Percentiles rank a stretch among this genome's conserved stretches.
phyloP scores from a whole-genome alignment of 2,329 filamentous ascomycete species.

The Clarireedia hainanense region DNA sequence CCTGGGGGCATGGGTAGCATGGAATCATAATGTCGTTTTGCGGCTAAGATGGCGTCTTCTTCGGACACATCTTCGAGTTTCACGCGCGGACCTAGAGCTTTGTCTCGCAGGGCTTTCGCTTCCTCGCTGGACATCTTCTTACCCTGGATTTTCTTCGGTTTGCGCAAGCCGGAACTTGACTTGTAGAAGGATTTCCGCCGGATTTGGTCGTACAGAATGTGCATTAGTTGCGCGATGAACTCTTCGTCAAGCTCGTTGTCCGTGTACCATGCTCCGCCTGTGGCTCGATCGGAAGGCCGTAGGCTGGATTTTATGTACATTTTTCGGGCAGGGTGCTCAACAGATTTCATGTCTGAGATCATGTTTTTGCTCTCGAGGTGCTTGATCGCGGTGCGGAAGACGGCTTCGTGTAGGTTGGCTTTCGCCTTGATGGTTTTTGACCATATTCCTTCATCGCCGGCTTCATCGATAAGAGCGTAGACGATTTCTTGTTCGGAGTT shows the following conservation, averaged over 20 bases:
- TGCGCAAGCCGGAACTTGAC: conserved; percentile 33
- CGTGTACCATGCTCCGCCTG: conserved; percentile 90
- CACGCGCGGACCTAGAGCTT: conserved; percentile 13
- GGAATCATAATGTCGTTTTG: conserved; percentile 16
- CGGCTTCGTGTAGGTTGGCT: conserved; percentile 75
- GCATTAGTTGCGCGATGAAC: conserved; percentile 72
- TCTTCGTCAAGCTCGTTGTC: conserved; percentile 84
- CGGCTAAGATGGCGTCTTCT: conserved; percentile 12
- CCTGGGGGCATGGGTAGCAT: conserved; percentile 49
- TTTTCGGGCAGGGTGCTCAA: conserved; percentile 84
- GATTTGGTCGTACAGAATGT: conserved; percentile 66
- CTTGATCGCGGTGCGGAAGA: conserved; percentile 75
- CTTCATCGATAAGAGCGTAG: conserved; percentile 82
- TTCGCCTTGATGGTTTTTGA: conserved; percentile 73
- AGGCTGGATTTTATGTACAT: conserved; percentile 92
- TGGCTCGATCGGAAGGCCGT: conserved; percentile 79
- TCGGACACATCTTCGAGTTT: conserved; percentile 15
- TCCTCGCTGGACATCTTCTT: conserved; percentile 39
- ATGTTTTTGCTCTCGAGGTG: conserved; percentile 73
- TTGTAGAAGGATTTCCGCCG: conserved; percentile 64
- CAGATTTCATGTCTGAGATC: conserved; percentile 84
- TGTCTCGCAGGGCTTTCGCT: conserved; percentile 27
- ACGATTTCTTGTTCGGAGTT: conserved; percentile 75
- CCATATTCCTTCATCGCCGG: conserved; percentile 83
- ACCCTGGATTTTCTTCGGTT: conserved; percentile 46